Evolutionary conservation across 1,139 yeast species (phyloP), one percentile per base, ranked within the genome.

Genomic region (Taiozyma sp.): DNA sequence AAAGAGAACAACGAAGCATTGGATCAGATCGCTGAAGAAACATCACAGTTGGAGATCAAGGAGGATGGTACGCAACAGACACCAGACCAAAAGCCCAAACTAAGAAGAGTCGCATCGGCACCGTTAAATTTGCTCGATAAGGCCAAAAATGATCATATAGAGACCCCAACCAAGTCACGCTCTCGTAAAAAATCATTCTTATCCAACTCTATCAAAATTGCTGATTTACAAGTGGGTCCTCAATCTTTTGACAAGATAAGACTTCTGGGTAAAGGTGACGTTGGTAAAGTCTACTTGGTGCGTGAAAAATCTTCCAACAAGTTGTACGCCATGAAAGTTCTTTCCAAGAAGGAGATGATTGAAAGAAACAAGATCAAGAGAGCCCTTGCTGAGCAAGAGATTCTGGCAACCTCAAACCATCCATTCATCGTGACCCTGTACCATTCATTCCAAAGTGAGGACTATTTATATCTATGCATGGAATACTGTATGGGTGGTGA

Each of bases 401-500:
- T 95, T 59, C 74, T 95, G 55, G 96, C 98, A 8, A 88, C 97
- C 1, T 86, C 95, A 48, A 91, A 92, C 66, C 99, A 95, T 68
- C 99, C 99, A 0, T 95, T 95, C 64, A 93, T 95, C 62, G 98
- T 95, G 44, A 91, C 99, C 0, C 75, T 95, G 45, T 92, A 95
- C 65, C 99, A 95, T 69, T 91, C 97, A 0, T 95, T 95, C 72
- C 99, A 95, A 69, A 87, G 96, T 13, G 95, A 89, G 51, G 97
- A 92, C 58, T 84, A 87, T 65, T 71, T 95, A n/a, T 95, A 92
- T 64, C 78, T 95, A 48, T 95, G 99, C 67, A 92, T 95, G 97
- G 99, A 95, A 68, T 95, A 93, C 64, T 95, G 99, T 66, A 91
- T 93, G 95, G 99, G 99, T 23, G 99, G 99, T 46, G 99, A 95